Conservation (phyloP, 2,329 filamentous ascomycete species). For the Triangularia setosa region DNA sequence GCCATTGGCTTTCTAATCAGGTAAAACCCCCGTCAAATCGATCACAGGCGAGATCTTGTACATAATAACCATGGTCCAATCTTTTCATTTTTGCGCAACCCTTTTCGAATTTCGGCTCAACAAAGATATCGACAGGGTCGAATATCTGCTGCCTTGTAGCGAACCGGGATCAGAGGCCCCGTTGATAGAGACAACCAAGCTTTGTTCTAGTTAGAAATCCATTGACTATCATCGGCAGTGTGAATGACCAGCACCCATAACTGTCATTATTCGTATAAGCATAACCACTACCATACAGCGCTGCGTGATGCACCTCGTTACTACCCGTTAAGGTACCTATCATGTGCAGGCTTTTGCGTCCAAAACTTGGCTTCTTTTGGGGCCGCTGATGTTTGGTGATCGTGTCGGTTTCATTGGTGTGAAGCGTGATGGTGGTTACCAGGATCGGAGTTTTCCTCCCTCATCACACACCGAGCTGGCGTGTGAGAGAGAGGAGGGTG, state of each 20-base stretch:
- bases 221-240: background rate
- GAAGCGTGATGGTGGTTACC: background rate
- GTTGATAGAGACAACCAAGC: background rate
- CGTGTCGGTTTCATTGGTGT: background rate
- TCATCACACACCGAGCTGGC: background rate
- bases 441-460: slow-evolving; percentile 4
- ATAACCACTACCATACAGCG: background rate
- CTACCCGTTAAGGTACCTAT: background rate
- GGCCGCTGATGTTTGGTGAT: background rate
- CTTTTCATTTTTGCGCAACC: background rate
- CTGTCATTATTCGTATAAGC: background rate
- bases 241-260: background rate
- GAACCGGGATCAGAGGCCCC: background rate
- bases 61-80: background rate
- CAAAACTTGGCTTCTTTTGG: background rate
- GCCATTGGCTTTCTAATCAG: background rate
- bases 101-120: background rate
- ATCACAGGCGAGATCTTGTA: background rate
- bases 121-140: background rate
- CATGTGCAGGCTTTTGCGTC: background rate
- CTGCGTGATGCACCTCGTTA: background rate
- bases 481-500: background rate
- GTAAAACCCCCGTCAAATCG: slow-evolving; percentile 5
- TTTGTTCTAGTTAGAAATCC: background rate
- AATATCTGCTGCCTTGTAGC: background rate